phyloP scores from a whole-genome alignment of 2,329 filamentous ascomycete species.

The Aspergillus sp. region DNA sequence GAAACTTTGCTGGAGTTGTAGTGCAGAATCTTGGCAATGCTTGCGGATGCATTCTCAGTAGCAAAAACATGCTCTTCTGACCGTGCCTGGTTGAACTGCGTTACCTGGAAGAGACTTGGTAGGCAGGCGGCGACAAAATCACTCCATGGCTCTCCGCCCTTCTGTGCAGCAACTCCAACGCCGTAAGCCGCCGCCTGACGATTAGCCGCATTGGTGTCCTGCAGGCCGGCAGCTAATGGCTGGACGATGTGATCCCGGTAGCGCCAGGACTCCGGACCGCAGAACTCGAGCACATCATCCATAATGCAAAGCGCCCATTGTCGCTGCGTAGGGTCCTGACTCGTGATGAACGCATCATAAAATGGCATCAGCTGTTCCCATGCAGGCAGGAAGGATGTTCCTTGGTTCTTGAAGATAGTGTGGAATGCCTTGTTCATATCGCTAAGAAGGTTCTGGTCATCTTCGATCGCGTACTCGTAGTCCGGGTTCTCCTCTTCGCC shows the following conservation, averaged over 20 bases:
- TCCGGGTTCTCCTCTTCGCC: conserved; percentile 89
- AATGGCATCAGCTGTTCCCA: conserved; percentile 86
- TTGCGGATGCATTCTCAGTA: conserved; percentile 94
- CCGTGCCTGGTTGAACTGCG: conserved; percentile 75
- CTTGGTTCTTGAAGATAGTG: conserved; percentile 97
- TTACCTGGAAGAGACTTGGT: conserved; percentile 80
- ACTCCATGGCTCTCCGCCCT: conserved; percentile 82
- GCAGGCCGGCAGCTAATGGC: conserved; percentile 82
- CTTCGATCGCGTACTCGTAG: conserved; percentile 85
- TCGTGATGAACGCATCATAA: conserved; percentile 82
- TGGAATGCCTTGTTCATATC: conserved; percentile 99
- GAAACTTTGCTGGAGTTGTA: conserved; percentile 77
- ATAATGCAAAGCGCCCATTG: conserved; percentile 99
- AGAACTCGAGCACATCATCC: conserved; percentile 97
- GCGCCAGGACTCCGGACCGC: conserved; percentile 80
- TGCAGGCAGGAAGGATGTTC: conserved; percentile 74
- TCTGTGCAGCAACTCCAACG: conserved; percentile 91
- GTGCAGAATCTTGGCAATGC: conserved; percentile 94
- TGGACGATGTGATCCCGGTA: conserved; percentile 85
- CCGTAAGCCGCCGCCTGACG: conserved; percentile 95
- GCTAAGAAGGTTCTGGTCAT: conserved; percentile 92
- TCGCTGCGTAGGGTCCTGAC: conserved; percentile 80
- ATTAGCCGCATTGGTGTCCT: conserved; percentile 83
- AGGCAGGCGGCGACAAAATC: conserved; percentile 81
- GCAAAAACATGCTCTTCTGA: conserved; percentile 94